Evolutionary conservation across 352 stramenopile species (phyloP).

Genomic region (Pythium sukuiense): DNA sequence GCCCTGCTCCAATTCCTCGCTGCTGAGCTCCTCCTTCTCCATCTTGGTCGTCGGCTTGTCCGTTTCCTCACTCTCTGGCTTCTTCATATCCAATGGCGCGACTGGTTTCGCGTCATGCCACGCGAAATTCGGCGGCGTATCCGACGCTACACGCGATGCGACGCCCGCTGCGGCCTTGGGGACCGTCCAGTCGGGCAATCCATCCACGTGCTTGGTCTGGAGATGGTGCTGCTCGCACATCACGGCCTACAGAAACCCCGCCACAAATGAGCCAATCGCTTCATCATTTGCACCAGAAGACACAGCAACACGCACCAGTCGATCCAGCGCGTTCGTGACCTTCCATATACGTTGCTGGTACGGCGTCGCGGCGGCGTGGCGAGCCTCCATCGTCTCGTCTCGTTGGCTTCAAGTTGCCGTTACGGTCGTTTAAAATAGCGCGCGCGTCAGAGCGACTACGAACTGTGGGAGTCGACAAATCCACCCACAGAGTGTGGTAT

Average conservation of each 20-base stretch:
- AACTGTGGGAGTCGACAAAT: background rate
- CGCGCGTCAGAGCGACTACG: background rate
- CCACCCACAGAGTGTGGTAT: background rate
- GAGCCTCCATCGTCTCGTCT: background rate
- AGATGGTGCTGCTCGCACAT: constrained; percentile 55
- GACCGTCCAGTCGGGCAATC: constrained; percentile 45
- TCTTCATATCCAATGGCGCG: constrained; percentile 12
- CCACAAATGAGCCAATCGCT: background rate
- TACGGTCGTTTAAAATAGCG: constrained; percentile 3
- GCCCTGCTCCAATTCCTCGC: background rate
- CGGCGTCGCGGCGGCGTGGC: background rate
- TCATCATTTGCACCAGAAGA: background rate
- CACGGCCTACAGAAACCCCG: constrained; percentile 33
- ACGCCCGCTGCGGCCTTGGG: constrained; percentile 42
- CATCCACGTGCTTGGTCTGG: constrained; percentile 46
- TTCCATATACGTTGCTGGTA: constrained; percentile 47
- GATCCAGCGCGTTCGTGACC: constrained; percentile 52
- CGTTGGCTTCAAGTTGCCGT: background rate
- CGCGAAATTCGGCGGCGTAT: constrained; percentile 49
- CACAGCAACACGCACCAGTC: constrained; percentile 14
- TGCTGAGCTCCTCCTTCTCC: background rate
- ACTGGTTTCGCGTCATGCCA: constrained; percentile 27
- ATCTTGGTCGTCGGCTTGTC: background rate
- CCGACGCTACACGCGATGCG: constrained; percentile 20
- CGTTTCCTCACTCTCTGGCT: constrained; percentile 9